Evolutionary conservation across 2,329 filamentous ascomycete species (phyloP), one percentile per base, ranked within the genome.

Genomic region (Aspergillus sp.): DNA sequence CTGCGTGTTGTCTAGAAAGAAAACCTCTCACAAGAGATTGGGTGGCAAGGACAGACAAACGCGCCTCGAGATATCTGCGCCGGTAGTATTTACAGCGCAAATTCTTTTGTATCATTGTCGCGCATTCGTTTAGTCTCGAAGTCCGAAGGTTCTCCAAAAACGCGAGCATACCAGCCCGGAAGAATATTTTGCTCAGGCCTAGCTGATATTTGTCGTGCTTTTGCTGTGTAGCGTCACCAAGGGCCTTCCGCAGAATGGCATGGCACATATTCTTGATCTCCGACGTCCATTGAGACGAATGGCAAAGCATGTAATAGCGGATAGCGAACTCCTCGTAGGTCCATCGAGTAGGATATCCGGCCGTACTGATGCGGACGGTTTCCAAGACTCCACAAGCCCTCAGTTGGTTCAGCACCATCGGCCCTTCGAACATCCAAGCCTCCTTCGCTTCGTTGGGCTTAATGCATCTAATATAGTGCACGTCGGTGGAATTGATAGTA

Each of bases 101-200:
- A 71, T 99, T 99, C 87, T 99, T 99, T 77, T 99, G 95, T 56
- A 99, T 99, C 87, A 99, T 90, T 67, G 96, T 90, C 12, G 95
- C 95, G 66, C 93, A 96, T 65, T 92, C 90, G 72, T 96, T 98
- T 71, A 99, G 83, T 58, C 93, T 88, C 64, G 84, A 91, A 12
- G 95, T 97, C 58, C 95, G 87, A 64, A 97, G 82, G 66, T 97
- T 97, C 78, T 99, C 95, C 51, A 99, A 81, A 79, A 97, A 97
- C 6, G 95, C 95, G 67, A 99, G 87, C 95, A 99, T 99, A 75
- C 95, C 95, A 56, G 95, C 95, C 60, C 95, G 90, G 86, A 99
- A 99, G 80, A 99, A 99, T 72, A 99, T 97, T 80, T 99, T 99
- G 52, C 93, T 98, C 64, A 98, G 82, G 78, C 95, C 95, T 63